phyloP scores from a whole-genome alignment of 345 rosid genomes.

The Rhodamnia argentea region DNA sequence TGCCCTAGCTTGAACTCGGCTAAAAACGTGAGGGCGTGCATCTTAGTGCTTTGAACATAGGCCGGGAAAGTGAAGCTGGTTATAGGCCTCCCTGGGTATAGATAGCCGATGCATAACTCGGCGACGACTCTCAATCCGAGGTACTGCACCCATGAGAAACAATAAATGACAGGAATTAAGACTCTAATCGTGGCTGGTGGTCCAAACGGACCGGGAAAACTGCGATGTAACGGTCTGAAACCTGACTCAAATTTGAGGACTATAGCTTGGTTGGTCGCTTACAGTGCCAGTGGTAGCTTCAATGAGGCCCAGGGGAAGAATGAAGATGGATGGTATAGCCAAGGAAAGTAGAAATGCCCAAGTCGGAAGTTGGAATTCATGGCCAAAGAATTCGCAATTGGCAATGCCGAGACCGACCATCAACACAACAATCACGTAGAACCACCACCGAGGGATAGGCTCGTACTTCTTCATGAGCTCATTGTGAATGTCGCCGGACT shows the following conservation, averaged over 20 bases:
- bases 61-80: conserved; percentile 41
- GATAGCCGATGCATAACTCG: conserved; percentile 2
- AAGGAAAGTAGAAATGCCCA: conserved; percentile 31
- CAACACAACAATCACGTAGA: conserved; percentile 1
- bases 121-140: background rate
- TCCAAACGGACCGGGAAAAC: background rate
- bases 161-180: background rate
- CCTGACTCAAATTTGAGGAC: background rate
- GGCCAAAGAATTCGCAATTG: conserved; percentile 15
- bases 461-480: conserved; percentile 32
- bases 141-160: background rate
- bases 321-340: conserved; percentile 12
- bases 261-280: background rate
- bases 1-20: conserved; percentile 10
- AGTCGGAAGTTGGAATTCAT: conserved; percentile 25
- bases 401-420: conserved; percentile 2
- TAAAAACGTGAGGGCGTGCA: conserved; percentile 26
- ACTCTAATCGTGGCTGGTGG: background rate
- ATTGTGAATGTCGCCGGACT: conserved; percentile 20
- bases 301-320: conserved; percentile 23
- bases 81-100: conserved; percentile 9
- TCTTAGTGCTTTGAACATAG: conserved; percentile 35
- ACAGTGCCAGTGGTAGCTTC: conserved; percentile 32
- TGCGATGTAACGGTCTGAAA: background rate
- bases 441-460: conserved; percentile 36